Conservation (phyloP, 441 rosid genomes). For the Erodium chrysanthum region DNA sequence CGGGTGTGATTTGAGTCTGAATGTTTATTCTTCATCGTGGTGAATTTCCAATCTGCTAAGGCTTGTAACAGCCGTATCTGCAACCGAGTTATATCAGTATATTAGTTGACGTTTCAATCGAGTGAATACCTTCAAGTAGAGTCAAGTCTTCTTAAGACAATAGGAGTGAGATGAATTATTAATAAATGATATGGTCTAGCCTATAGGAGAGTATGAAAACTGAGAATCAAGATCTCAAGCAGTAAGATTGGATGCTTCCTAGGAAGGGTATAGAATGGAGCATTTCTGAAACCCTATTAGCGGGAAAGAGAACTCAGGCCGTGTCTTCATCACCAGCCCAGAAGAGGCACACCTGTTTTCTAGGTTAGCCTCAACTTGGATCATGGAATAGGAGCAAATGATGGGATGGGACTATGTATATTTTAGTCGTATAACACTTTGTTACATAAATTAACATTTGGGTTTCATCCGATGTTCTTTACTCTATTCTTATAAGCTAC, state of each 20-base stretch:
- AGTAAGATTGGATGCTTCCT: too few relatives aligned
- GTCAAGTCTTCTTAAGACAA: neutral
- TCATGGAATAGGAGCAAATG: too few relatives aligned
- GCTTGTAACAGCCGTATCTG: neutral
- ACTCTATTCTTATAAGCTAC: neutral
- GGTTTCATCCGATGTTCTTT: neutral
- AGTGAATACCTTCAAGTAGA: neutral
- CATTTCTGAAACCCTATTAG: too few relatives aligned
- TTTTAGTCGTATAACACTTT: neutral
- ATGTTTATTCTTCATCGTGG: neutral
- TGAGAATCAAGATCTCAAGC: too few relatives aligned
- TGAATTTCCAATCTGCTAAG: neutral
- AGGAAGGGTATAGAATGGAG: too few relatives aligned
- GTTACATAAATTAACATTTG: neutral
- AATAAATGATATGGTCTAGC: neutral
- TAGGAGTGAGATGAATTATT: neutral
- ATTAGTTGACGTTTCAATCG: neutral
- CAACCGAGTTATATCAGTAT: neutral
- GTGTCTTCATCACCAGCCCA: too few relatives aligned
- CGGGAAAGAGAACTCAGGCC: too few relatives aligned
- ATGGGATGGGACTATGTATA: too few relatives aligned
- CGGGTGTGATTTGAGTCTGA: neutral
- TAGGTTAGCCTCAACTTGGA: neutral
- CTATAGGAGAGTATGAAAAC: too few relatives aligned
- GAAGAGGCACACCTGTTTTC: neutral